Conservation (phyloP, 2,329 filamentous ascomycete species). For the Exutisphaerella laricina region DNA sequence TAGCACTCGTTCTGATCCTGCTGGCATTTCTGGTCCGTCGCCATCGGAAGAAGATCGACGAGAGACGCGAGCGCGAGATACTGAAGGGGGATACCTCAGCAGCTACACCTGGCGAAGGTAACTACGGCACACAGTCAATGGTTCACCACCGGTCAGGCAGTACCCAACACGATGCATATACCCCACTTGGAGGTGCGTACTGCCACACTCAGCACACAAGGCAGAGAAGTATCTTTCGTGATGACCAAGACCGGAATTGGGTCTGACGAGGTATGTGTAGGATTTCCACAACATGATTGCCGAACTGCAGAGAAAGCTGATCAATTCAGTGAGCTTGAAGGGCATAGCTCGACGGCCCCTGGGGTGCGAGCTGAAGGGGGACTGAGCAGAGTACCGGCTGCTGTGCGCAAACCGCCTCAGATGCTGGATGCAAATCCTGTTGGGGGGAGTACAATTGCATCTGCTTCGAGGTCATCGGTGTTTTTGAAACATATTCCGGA, state of each 20-base stretch:
- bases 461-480: constrained; percentile 10
- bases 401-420: constrained; percentile 13
- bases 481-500: constrained; percentile 20
- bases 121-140: not conserved
- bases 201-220: constrained; percentile 21
- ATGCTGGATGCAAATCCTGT: constrained; percentile 16
- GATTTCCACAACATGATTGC: constrained; percentile 9
- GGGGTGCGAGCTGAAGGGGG: constrained; percentile 15
- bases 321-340: constrained; percentile 18
- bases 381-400: constrained; percentile 8
- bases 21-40: constrained; percentile 35
- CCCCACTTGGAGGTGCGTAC: constrained; percentile 29
- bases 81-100: not conserved
- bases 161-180: constrained; percentile 26
- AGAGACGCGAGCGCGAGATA: constrained; percentile 12
- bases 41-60: constrained; percentile 24
- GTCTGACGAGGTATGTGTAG: constrained; percentile 26
- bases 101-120: not conserved
- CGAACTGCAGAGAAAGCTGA: constrained; percentile 18
- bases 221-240: constrained; percentile 27
- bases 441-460: no score
- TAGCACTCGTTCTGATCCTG: constrained; percentile 26
- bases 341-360: constrained; percentile 13
- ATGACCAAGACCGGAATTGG: constrained; percentile 20
- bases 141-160: constrained; percentile 22